Evolutionary conservation across 768 basidiomycete genomes (phyloP), one percentile per base, ranked within the genome.

Genomic region (Heimioporus sp.): DNA sequence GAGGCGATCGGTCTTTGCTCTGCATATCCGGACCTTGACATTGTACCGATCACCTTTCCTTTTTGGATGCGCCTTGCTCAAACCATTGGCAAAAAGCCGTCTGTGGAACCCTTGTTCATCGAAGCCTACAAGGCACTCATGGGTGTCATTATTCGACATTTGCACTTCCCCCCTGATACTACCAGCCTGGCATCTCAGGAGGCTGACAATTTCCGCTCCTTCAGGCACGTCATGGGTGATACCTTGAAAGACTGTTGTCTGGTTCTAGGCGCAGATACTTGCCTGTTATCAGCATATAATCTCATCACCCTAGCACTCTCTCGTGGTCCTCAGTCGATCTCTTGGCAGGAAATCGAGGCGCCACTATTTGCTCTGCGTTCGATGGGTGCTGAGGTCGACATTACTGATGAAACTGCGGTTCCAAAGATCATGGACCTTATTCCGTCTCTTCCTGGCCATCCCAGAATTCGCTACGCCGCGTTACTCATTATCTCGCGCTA

Each of bases 11-110:
- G 89, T 10, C 82, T 88, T 63, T 98, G 96, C 65, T 88, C 97
- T 13, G 90, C 91, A 2, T 96, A 91, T 72, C 80, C 81, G 15
- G 93, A 98, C 66, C 85, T 98, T 51, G 97, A 98, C 65, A 90
- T 98, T 63, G 95, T 97, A 28, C 91, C 89, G 5, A 95, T 98
- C 69, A 98, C 97, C 11, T 98, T 98, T 76, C 85, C 88, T 28
- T 98, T 99, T 77, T 99, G 97, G 97, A 94, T 92, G 84, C 86
- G 90, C 16, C 85, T 99, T 34, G 89, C 94, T n/a, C 87, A 91
- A 63, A 86, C 82, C 49, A 83, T 98, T 21, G 85, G 86, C 47
- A 94, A 92, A 72, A 83, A 78, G 58, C 70, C 81, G 0, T 79
- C 82, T 0, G 80, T 91, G 12, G 78, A 87, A 0, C 85, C 85